A percentile compares a stretch with the other conserved stretches of the same genome.
These are phyloP conservation scores for Cyathus striatus DNA, from an alignment of 768 basidiomycete species.

Conservation along the genomic window DNA sequence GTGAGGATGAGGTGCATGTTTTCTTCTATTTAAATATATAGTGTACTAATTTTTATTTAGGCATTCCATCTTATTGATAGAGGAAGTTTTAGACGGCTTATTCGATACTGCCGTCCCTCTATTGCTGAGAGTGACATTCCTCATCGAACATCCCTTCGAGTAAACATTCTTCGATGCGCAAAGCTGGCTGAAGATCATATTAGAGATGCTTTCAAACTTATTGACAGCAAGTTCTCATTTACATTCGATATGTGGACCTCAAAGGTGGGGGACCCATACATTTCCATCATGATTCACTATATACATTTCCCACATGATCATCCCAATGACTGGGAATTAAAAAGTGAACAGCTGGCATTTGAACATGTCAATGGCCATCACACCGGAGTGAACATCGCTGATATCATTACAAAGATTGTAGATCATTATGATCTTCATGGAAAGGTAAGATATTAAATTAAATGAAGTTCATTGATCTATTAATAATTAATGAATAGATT, in stretches of 20 bases:
- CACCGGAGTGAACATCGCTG: slow-evolving; percentile 12
- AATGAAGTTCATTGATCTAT: neutral
- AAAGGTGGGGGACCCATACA: slow-evolving; percentile 11
- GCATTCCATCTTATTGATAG: no score
- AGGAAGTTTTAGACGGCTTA: neutral
- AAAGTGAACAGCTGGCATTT: slow-evolving; percentile 8
- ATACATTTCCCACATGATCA: slow-evolving; percentile 6
- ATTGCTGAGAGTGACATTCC: neutral
- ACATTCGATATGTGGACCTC: slow-evolving; percentile 16
- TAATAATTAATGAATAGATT: slow-evolving; percentile 10
- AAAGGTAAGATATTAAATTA: slow-evolving; percentile 12
- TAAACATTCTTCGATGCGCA: neutral
- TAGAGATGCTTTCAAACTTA: neutral
- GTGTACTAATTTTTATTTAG: no score
- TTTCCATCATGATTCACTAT: slow-evolving; percentile 12
- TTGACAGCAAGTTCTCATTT: slow-evolving; percentile 10
- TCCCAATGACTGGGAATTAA: slow-evolving; percentile 12
- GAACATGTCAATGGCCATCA: slow-evolving; percentile 9
- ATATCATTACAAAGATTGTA: slow-evolving; percentile 6
- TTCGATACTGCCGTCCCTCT: neutral
- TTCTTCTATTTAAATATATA: no score
- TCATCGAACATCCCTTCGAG: neutral
- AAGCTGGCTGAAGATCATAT: neutral
- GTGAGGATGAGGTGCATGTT: no score
- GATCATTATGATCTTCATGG: slow-evolving; percentile 11